These are phyloP conservation scores for Xylariaceae sp. DNA, from an alignment of 2,329 filamentous ascomycete genomes.

Conservation along the genomic window DNA sequence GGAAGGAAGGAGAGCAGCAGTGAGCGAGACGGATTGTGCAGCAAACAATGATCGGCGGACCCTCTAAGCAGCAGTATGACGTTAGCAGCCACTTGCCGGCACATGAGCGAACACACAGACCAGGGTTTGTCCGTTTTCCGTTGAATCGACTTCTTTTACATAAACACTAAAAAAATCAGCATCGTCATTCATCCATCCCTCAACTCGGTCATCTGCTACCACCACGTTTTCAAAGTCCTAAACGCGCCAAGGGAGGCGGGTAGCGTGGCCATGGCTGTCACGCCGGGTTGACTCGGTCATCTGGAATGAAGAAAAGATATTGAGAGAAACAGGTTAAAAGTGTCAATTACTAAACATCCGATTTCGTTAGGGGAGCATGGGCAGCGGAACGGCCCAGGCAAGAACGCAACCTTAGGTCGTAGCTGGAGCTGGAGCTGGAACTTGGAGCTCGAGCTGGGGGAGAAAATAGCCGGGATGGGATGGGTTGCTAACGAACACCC, in stretches of 20 bases:
- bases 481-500: no score
- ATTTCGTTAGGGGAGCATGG: not conserved
- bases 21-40: not conserved
- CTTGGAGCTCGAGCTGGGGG: no score
- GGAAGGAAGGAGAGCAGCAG: no score
- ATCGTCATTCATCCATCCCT: not conserved
- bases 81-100: constrained; percentile 1
- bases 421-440: not conserved
- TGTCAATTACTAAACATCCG: no score
- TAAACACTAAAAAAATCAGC: not conserved
- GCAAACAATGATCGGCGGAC: constrained; percentile 12
- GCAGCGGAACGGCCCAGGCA: constrained; percentile 3
- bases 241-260: not conserved
- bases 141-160: not conserved
- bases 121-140: not conserved
- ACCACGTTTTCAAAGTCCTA: not conserved
- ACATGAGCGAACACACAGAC: not conserved
- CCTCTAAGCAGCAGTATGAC: constrained; percentile 11
- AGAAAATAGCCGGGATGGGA: no score
- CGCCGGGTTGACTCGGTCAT: no score
- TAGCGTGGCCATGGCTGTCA: not conserved
- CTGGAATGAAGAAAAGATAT: no score
- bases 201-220: constrained; percentile 3
- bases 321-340: no score
- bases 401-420: not conserved